These are phyloP conservation scores for Trichocladium uniseriatum DNA, from an alignment of 495 filamentous ascomycete genomes.

Conservation along the genomic window DNA sequence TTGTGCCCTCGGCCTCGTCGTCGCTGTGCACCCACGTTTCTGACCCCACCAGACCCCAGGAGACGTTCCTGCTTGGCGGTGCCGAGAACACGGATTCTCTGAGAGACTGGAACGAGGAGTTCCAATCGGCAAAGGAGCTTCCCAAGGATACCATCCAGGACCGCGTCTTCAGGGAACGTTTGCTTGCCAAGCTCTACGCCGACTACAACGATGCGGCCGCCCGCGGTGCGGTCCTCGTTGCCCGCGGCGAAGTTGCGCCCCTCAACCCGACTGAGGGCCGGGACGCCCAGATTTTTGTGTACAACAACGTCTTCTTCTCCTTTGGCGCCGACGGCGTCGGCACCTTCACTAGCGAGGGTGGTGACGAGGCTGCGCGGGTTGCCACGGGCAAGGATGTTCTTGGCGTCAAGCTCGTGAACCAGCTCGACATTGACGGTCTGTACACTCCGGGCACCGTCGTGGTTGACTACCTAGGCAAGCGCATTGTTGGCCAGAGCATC, in stretches of 20 bases:
- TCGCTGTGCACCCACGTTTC: slow-evolving; percentile 60
- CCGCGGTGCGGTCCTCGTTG: slow-evolving; percentile 86
- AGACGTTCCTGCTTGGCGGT: slow-evolving; percentile 80
- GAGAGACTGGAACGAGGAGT: slow-evolving; percentile 98
- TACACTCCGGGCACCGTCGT: slow-evolving; percentile 95
- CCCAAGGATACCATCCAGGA: slow-evolving; percentile 90
- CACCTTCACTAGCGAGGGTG: slow-evolving; percentile 92
- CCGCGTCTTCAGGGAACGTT: slow-evolving; percentile 86
- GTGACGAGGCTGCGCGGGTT: slow-evolving; percentile 92
- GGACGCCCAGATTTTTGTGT: slow-evolving; percentile 97
- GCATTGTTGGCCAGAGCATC: slow-evolving; percentile 95
- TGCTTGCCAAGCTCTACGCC: slow-evolving; percentile 91
- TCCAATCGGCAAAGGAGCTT: slow-evolving; percentile 90
- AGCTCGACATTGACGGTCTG: slow-evolving; percentile 87
- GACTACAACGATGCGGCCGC: slow-evolving; percentile 96
- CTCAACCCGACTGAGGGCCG: slow-evolving; percentile 87
- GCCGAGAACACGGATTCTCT: slow-evolving; percentile 89
- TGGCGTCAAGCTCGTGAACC: slow-evolving; percentile 89
- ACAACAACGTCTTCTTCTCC: slow-evolving; percentile 99
- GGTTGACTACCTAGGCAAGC: slow-evolving; percentile 93
- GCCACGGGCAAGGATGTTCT: slow-evolving; percentile 95
- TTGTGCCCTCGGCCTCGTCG: slow-evolving; percentile 60
- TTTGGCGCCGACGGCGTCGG: slow-evolving; percentile 97
- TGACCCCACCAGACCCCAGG: slow-evolving; percentile 83
- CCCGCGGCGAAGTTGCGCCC: slow-evolving; percentile 87